Evolutionary conservation across 352 stramenopile species (phyloP).

Genomic region (Globisporangium paroecandrum): DNA sequence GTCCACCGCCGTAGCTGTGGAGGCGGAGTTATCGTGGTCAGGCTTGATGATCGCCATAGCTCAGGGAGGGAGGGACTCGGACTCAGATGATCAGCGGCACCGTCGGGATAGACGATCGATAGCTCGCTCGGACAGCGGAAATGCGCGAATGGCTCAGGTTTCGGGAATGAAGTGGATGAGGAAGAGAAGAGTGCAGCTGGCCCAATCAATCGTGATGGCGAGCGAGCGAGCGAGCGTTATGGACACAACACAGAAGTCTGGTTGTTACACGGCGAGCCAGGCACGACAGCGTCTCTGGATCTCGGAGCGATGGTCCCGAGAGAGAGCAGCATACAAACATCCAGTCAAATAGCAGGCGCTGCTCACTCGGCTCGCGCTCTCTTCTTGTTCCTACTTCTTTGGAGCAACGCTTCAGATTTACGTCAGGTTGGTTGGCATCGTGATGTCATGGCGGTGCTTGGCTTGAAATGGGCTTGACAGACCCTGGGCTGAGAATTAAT

Average conservation of each 20-base stretch:
- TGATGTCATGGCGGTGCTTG: conserved; percentile 15
- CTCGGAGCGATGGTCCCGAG: neutral
- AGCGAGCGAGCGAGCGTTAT: neutral
- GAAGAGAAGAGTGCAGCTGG: neutral
- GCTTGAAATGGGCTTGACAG: neutral
- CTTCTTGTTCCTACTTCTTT: neutral
- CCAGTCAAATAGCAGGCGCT: conserved; percentile 1
- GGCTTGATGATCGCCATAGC: conserved; percentile 70
- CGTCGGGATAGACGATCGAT: neutral
- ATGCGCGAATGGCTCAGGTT: conserved; percentile 11
- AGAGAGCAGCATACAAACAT: conserved; percentile 4
- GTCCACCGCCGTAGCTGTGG: conserved; percentile 25
- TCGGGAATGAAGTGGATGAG: neutral
- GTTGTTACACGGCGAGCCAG: neutral
- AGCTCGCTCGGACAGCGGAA: conserved; percentile 5
- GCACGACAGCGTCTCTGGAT: neutral
- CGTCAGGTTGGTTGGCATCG: conserved; percentile 7
- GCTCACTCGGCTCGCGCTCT: neutral
- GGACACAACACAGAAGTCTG: neutral
- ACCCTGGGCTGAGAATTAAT: neutral
- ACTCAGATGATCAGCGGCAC: neutral
- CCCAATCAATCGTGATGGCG: neutral
- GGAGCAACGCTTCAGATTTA: conserved; percentile 1
- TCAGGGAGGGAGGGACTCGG: too few relatives aligned
- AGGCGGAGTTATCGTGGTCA: conserved; percentile 33